phyloP scores from a whole-genome alignment of 108 stramenopile genomes.

The Pseudonitzschia multiseries region DNA sequence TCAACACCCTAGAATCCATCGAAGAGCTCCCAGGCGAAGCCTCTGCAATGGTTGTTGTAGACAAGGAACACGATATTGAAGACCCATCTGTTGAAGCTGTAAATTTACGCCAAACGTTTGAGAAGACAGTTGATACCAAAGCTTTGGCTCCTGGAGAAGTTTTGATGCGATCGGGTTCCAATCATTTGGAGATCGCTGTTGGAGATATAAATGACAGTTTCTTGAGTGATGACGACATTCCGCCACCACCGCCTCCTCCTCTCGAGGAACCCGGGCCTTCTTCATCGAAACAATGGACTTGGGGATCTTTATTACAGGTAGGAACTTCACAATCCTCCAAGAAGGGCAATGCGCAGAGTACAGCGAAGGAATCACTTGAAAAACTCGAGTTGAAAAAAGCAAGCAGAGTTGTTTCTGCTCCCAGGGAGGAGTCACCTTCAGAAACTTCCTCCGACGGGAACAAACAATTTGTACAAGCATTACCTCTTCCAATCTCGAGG shows the following conservation, averaged over 20 bases:
- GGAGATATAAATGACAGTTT: conserved; percentile 1
- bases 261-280: not conserved
- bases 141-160: not conserved
- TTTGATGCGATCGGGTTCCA: not conserved
- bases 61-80: not conserved
- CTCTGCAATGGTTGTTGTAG: conserved; percentile 11
- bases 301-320: not conserved
- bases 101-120: conserved; percentile 5
- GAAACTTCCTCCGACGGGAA: too few relatives aligned
- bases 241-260: conserved; percentile 29
- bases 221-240: conserved; percentile 4
- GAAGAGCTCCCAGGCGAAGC: conserved; percentile 26
- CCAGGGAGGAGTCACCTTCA: too few relatives aligned
- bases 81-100: conserved; percentile 5
- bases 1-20: conserved; percentile 19
- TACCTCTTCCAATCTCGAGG: too few relatives aligned
- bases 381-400: not conserved
- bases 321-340: not conserved
- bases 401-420: not conserved
- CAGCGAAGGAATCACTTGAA: not conserved
- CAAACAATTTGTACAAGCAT: too few relatives aligned
- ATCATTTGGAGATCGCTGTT: conserved; percentile 19
- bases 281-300: conserved; percentile 11
- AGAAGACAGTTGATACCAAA: not conserved
- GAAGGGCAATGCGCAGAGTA: not conserved